These are phyloP conservation scores for Dipodascus geniculatus DNA, from an alignment of 805 yeast species.

Conservation along the genomic window DNA sequence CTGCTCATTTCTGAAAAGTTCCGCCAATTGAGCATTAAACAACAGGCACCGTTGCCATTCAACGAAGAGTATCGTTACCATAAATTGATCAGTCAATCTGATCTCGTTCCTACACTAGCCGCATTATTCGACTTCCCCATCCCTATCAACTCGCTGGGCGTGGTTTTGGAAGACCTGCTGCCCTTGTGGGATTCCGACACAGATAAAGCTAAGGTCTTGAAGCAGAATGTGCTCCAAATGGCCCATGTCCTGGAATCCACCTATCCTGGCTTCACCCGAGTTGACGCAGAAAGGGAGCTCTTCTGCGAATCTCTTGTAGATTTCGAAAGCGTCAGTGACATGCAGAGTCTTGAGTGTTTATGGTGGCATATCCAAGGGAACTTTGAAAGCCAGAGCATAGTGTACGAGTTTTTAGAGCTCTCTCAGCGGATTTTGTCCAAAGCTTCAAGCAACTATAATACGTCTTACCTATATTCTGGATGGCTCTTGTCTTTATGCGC, in stretches of 20 bases:
- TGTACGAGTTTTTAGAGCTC: constrained; percentile 29
- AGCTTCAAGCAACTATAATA: constrained; percentile 59
- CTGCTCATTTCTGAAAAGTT: constrained; percentile 57
- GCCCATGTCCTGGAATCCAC: constrained; percentile 15
- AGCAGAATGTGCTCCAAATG: constrained; percentile 28
- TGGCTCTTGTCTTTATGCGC: too few species aligned
- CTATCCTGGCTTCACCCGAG: constrained; percentile 8
- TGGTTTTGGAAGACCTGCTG: constrained; percentile 47
- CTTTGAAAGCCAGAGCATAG: background rate
- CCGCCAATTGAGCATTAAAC: constrained; percentile 15
- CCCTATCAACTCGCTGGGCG: constrained; percentile 67
- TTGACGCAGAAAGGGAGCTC: constrained; percentile 1
- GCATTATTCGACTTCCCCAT: constrained; percentile 50
- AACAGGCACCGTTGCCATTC: constrained; percentile 1
- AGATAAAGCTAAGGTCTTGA: constrained; percentile 40
- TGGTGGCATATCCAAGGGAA: constrained; percentile 7
- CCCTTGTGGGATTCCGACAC: constrained; percentile 35
- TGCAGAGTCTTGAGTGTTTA: constrained; percentile 9
- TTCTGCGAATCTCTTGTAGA: constrained; percentile 8
- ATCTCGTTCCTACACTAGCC: constrained; percentile 60
- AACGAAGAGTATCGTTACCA: constrained; percentile 41
- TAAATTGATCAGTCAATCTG: constrained; percentile 48
- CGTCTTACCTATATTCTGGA: constrained; percentile 40
- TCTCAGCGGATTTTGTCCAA: constrained; percentile 27
- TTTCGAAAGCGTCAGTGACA: constrained; percentile 3